phyloP scores from a whole-genome alignment of 1,284 basidiomycete species.

The Pyrrhoderma noxium region DNA sequence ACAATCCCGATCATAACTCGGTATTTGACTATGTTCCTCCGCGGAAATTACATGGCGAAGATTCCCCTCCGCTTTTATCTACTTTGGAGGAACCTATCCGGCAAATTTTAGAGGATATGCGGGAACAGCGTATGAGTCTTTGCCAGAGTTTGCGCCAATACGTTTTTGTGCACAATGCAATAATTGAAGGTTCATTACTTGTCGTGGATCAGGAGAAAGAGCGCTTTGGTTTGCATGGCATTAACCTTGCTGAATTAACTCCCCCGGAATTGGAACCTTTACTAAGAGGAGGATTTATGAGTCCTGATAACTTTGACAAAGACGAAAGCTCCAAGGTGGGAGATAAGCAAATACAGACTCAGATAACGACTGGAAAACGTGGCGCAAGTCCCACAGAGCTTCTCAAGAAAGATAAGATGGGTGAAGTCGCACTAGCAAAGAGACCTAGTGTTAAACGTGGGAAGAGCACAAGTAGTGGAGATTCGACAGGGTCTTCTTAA shows the following conservation, averaged over 20 bases:
- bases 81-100: slow-evolving; percentile 67
- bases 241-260: slow-evolving; percentile 24
- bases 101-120: slow-evolving; percentile 79
- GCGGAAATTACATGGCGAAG: slow-evolving; percentile 43
- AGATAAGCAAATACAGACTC: too few relatives aligned
- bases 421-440: slow-evolving; percentile 50
- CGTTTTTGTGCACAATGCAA: slow-evolving; percentile 81
- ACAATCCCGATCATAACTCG: too few relatives aligned
- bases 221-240: slow-evolving; percentile 20
- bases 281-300: too few relatives aligned
- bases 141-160: slow-evolving; percentile 87
- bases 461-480: slow-evolving; percentile 12
- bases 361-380: slow-evolving; percentile 39
- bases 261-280: slow-evolving; percentile 14
- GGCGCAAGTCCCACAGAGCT: slow-evolving; percentile 67
- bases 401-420: slow-evolving; percentile 49
- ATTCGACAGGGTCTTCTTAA: not conserved
- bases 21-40: slow-evolving; percentile 48
- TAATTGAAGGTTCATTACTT: slow-evolving; percentile 74
- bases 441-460: slow-evolving; percentile 57
- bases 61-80: slow-evolving; percentile 53
- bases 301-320: too few relatives aligned
- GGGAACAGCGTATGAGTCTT: slow-evolving; percentile 86
- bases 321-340: too few relatives aligned
- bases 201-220: slow-evolving; percentile 68